phyloP scores from a whole-genome alignment of 2,329 filamentous ascomycete genomes.

The Septoria linicola region DNA sequence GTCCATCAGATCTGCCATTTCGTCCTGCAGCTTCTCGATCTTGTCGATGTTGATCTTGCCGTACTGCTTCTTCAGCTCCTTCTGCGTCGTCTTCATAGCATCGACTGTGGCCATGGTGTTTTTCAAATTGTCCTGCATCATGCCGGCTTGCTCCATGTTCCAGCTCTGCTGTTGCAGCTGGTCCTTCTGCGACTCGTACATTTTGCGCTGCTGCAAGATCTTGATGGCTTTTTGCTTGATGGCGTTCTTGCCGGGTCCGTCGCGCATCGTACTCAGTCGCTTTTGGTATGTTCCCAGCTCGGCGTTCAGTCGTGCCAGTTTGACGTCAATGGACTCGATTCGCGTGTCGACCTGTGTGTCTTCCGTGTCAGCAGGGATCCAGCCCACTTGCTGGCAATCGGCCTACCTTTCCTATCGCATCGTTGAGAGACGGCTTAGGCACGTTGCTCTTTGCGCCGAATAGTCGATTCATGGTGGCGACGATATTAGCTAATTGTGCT shows the following conservation, averaged over 20 bases:
- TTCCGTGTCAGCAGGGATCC: conserved; percentile 3
- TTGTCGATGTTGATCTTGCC: conserved; percentile 97
- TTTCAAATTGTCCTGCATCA: conserved; percentile 98
- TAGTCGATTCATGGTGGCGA: conserved; percentile 78
- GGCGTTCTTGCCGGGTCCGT: conserved; percentile 88
- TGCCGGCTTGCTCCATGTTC: conserved; percentile 98
- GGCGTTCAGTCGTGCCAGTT: conserved; percentile 86
- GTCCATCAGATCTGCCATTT: conserved; percentile 98
- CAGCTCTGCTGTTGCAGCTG: conserved; percentile 92
- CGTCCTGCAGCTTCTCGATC: conserved; percentile 96
- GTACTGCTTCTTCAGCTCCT: conserved; percentile 88
- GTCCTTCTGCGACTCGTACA: conserved; percentile 91
- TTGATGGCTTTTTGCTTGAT: conserved; percentile 94
- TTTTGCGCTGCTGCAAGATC: conserved; percentile 86
- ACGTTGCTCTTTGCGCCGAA: conserved; percentile 85
- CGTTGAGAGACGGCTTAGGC: conserved; percentile 84
- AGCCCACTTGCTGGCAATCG: not conserved
- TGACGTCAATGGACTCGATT: conserved; percentile 86
- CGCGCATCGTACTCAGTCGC: conserved; percentile 88
- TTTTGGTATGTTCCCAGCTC: conserved; percentile 86
- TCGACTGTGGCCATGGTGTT: conserved; percentile 99
- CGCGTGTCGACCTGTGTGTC: conserved; percentile 67
- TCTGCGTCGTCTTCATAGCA: conserved; percentile 95
- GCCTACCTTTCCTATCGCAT: conserved; percentile 74
- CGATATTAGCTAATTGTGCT: no score